A percentile compares a stretch with the other conserved stretches of the same genome.
phyloP scores from a whole-genome alignment of 441 rosid species.

The Jatropha podagrica region DNA sequence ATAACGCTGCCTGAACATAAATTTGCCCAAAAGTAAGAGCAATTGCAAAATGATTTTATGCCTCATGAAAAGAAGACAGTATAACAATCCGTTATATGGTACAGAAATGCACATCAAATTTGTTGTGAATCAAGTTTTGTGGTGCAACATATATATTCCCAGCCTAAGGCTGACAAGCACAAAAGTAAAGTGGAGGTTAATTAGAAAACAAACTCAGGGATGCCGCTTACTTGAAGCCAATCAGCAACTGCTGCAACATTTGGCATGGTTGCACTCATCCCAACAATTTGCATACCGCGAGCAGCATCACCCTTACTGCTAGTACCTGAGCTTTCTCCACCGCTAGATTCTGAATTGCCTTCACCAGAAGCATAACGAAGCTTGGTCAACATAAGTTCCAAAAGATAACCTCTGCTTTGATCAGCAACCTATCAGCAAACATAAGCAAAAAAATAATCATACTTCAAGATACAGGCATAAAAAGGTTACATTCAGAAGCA shows the following conservation, averaged over 20 bases:
- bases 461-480: background rate
- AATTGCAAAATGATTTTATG: background rate
- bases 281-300: constrained; percentile 93
- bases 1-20: constrained; percentile 80
- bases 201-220: background rate
- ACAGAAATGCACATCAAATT: background rate
- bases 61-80: background rate
- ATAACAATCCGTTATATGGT: background rate
- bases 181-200: background rate
- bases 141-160: background rate
- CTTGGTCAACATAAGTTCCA: constrained; percentile 95
- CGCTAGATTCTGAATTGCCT: constrained; percentile 75
- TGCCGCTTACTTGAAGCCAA: constrained; percentile 91
- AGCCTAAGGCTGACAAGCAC: constrained; percentile 1
- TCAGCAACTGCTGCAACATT: constrained; percentile 97
- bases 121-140: background rate
- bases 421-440: constrained; percentile 79
- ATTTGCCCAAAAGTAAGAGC: constrained; percentile 14
- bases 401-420: constrained; percentile 94
- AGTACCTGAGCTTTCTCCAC: constrained; percentile 87
- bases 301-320: constrained; percentile 82
- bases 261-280: constrained; percentile 99
- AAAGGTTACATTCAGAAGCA: constrained; percentile 7
- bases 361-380: constrained; percentile 99
- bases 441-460: constrained; percentile 26